Conservation (phyloP, 2,329 filamentous ascomycete genomes). For the Ascochyta fabae region DNA sequence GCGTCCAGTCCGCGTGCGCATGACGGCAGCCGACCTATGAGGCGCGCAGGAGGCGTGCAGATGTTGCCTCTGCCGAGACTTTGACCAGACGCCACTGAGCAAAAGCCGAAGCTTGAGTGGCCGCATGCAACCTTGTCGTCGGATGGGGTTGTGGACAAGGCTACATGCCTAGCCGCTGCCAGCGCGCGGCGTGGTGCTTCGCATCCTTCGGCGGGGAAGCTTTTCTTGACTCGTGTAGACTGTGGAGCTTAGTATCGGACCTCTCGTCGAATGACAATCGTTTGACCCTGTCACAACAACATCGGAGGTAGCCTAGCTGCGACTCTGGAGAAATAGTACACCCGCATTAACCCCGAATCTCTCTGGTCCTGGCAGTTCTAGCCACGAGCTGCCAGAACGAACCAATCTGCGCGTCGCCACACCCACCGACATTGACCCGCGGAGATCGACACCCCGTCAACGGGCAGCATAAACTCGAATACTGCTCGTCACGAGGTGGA, state of each 20-base stretch:
- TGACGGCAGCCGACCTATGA: constrained; percentile 7
- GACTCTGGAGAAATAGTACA: constrained; percentile 1
- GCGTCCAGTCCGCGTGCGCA: neutral
- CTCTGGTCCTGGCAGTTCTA: constrained; percentile 7
- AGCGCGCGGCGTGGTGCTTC: constrained; percentile 13
- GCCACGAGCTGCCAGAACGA: constrained; percentile 4
- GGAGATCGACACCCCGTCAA: constrained; percentile 3
- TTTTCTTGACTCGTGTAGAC: constrained; percentile 13
- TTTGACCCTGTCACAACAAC: neutral
- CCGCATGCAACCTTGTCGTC: constrained; percentile 3
- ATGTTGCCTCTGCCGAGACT: constrained; percentile 2
- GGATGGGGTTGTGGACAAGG: constrained; percentile 2
- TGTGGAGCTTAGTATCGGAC: constrained; percentile 19
- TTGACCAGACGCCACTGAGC: constrained; percentile 14
- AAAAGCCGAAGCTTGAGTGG: constrained; percentile 18
- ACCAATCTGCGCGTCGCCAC: neutral
- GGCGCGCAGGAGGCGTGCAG: constrained; percentile 11
- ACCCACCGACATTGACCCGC: constrained; percentile 11
- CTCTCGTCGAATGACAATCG: constrained; percentile 2
- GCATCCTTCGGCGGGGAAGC: constrained; percentile 17
- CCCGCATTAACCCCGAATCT: constrained; percentile 13
- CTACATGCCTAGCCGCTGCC: constrained; percentile 19
- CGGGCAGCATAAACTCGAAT: neutral
- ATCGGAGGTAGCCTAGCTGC: constrained; percentile 7
- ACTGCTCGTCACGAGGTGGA: constrained; percentile 11